Conservation (phyloP, 176 grass and related monocot species). For the Avena sativa region DNA sequence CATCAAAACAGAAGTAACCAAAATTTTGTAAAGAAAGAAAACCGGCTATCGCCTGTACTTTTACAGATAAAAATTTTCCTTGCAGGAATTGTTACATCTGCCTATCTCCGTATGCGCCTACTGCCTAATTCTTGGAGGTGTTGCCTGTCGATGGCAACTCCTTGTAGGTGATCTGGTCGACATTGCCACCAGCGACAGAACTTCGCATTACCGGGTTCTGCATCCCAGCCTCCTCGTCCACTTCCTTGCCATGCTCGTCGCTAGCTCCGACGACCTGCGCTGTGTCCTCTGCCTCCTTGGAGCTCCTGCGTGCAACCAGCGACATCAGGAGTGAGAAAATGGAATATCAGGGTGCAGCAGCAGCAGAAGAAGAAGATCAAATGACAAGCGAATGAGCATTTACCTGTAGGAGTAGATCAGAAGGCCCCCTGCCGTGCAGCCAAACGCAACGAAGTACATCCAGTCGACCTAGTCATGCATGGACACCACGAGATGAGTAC, state of each 20-base stretch:
- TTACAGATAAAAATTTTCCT: neutral
- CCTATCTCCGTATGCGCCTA: neutral
- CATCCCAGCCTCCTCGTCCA: constrained; percentile 43
- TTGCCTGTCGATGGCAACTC: neutral
- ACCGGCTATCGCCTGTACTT: neutral
- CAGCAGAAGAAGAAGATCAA: neutral
- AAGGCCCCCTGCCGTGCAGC: constrained; percentile 46
- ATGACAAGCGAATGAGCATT: neutral
- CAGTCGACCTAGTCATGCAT: constrained; percentile 64
- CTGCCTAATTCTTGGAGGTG: neutral
- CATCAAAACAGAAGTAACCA: neutral
- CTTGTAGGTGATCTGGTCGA: neutral
- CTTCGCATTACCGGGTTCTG: neutral
- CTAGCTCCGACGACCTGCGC: constrained; percentile 47
- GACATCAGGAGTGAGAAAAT: neutral
- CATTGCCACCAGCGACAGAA: neutral
- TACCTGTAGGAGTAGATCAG: constrained; percentile 55
- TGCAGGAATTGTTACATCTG: neutral
- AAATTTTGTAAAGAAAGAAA: neutral
- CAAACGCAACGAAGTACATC: constrained; percentile 78
- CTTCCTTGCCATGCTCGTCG: constrained; percentile 20
- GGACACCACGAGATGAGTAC: constrained; percentile 27
- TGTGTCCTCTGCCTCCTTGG: constrained; percentile 40
- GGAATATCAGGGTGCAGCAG: neutral
- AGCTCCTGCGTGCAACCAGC: constrained; percentile 35